A percentile compares a stretch with the other conserved stretches of the same genome.
phyloP scores from a whole-genome alignment of 305 asterid species.

The Withania somnifera region DNA sequence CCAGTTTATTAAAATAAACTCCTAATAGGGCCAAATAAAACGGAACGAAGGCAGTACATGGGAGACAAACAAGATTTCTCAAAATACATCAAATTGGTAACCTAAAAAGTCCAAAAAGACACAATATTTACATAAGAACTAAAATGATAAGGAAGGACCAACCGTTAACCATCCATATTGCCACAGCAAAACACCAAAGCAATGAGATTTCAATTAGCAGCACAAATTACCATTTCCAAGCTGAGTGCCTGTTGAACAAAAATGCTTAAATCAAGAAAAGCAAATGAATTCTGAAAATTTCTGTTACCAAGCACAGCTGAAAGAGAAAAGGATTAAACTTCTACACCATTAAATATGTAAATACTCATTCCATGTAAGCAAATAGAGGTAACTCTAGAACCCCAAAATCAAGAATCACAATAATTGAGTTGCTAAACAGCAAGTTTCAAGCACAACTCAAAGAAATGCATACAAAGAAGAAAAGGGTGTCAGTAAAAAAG shows the following conservation, averaged over 20 bases:
- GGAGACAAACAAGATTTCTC: not conserved
- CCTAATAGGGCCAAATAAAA: too few relatives aligned
- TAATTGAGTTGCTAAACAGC: not conserved
- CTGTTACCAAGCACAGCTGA: not conserved
- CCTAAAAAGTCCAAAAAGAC: not conserved
- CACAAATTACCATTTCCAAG: not conserved
- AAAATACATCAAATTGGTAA: not conserved
- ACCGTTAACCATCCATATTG: not conserved
- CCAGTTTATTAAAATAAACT: too few relatives aligned
- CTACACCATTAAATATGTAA: not conserved
- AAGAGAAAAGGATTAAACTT: not conserved
- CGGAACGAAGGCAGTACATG: too few relatives aligned
- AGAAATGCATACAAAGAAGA: not conserved
- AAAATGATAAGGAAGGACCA: not conserved
- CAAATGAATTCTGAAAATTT: not conserved
- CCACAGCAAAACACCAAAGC: not conserved
- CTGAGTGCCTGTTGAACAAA: not conserved
- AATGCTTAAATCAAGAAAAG: not conserved
- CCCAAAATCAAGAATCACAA: not conserved
- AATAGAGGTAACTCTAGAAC: not conserved
- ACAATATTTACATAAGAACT: not conserved
- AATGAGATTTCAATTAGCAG: not conserved
- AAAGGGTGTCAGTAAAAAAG: not conserved
- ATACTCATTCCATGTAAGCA: not conserved
- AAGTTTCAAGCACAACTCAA: not conserved